Percentiles rank a stretch among this genome's conserved stretches.
Evolutionary conservation across 2,329 filamentous ascomycete genomes (phyloP).

Genomic region (Orbilia oligospora): DNA sequence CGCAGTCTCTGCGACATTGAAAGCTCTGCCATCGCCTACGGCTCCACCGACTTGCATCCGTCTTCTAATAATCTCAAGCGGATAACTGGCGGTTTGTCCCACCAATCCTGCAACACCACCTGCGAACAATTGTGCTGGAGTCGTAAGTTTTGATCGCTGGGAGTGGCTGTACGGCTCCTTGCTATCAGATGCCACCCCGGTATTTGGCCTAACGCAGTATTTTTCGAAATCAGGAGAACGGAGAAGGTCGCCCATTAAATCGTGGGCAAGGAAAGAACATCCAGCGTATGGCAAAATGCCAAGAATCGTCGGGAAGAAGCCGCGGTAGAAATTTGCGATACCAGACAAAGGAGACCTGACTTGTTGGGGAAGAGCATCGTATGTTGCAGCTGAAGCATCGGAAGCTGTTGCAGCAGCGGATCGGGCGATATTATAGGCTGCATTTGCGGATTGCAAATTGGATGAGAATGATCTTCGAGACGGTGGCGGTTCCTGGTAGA

Average conservation of each 20-base stretch:
- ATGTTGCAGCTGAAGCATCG: slow-evolving; percentile 69
- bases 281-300: slow-evolving; percentile 98
- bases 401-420: slow-evolving; percentile 64
- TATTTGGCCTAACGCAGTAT: slow-evolving; percentile 81
- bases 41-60: slow-evolving; percentile 97
- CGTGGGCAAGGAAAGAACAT: slow-evolving; percentile 94
- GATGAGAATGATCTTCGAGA: slow-evolving; percentile 69
- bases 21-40: slow-evolving; percentile 86
- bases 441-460: slow-evolving; percentile 65
- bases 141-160: slow-evolving; percentile 79
- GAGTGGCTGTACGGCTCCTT: slow-evolving; percentile 68
- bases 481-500: slow-evolving; percentile 78
- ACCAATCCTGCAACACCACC: slow-evolving; percentile 90
- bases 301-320: slow-evolving; percentile 88
- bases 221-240: slow-evolving; percentile 77
- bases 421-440: slow-evolving; percentile 55
- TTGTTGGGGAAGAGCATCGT: slow-evolving; percentile 60
- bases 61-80: slow-evolving; percentile 89
- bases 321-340: slow-evolving; percentile 91
- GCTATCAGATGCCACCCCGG: slow-evolving; percentile 62
- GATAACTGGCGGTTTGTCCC: slow-evolving; percentile 92
- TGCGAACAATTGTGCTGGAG: slow-evolving; percentile 86
- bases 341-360: slow-evolving; percentile 75
- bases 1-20: slow-evolving; percentile 84
- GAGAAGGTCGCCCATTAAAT: slow-evolving; percentile 87